These are phyloP conservation scores for Cucumis melo DNA, from an alignment of 306 rosid species.

Conservation along the genomic window DNA sequence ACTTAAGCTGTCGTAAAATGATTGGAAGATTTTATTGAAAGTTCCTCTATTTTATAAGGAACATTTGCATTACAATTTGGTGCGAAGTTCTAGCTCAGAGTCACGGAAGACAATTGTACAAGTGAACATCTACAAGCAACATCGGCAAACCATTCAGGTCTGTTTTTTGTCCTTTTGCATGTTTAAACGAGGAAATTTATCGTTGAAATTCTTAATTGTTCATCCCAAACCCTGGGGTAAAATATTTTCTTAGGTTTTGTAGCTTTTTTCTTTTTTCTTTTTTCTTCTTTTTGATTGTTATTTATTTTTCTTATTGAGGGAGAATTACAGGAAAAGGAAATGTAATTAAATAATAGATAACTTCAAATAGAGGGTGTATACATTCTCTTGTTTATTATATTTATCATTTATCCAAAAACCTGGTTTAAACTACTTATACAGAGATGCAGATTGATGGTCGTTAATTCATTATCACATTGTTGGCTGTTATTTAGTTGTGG, in stretches of 20 bases:
- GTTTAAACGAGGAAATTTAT: background rate
- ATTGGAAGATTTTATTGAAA: no score
- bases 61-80: conserved; percentile 60
- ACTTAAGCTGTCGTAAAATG: no score
- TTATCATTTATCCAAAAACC: background rate
- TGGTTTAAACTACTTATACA: background rate
- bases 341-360: background rate
- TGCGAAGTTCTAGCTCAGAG: conserved; percentile 38
- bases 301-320: no score
- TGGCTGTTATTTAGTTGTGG: background rate
- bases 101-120: conserved; percentile 45
- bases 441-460: background rate
- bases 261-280: no score
- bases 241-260: background rate
- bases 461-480: background rate
- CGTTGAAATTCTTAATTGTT: background rate
- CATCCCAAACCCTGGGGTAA: background rate
- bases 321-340: background rate
- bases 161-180: background rate
- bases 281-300: background rate
- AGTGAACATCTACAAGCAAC: conserved; percentile 74
- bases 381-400: background rate
- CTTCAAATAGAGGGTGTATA: background rate
- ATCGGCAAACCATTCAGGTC: conserved; percentile 75
- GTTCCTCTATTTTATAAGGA: conserved; percentile 28